phyloP scores from a whole-genome alignment of 192 early-diverging fungal genomes.

The Entomortierella lignicola region DNA sequence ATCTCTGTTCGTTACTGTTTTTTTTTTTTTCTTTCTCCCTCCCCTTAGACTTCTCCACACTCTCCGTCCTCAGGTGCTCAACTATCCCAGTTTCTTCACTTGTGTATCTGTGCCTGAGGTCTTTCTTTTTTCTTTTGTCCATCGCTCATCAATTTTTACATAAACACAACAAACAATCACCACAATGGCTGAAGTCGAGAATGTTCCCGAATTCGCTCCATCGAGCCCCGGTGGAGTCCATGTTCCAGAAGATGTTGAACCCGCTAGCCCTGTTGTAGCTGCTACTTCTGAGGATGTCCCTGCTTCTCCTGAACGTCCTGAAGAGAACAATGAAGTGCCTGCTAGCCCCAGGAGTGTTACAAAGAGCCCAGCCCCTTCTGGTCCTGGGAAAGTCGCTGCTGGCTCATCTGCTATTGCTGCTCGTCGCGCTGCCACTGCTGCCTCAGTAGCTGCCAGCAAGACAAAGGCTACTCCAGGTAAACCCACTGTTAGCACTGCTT shows the following conservation, averaged over 20 bases:
- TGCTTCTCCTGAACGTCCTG: not conserved
- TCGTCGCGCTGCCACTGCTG: slow-evolving; percentile 24
- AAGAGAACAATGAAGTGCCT: not conserved
- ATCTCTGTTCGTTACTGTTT: slow-evolving; percentile 1
- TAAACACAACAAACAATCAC: not conserved
- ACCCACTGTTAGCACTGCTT: not conserved
- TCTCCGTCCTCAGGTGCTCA: not conserved
- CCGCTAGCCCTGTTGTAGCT: not conserved
- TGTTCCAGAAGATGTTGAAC: slow-evolving; percentile 5
- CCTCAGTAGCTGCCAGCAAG: slow-evolving; percentile 26
- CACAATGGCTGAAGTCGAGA: slow-evolving; percentile 50
- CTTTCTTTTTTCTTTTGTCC: slow-evolving; percentile 8
- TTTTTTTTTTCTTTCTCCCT: not conserved
- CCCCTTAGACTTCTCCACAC: not conserved
- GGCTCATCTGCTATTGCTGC: slow-evolving; percentile 13
- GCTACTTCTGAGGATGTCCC: not conserved
- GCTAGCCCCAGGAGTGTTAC: slow-evolving; percentile 10
- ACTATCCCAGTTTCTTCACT: not conserved
- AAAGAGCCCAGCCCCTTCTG: slow-evolving; percentile 16
- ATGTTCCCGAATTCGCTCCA: slow-evolving; percentile 32
- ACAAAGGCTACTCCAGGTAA: slow-evolving; percentile 20
- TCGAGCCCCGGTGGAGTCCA: slow-evolving; percentile 16
- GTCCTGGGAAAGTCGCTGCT: slow-evolving; percentile 22
- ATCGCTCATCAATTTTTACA: slow-evolving; percentile 6
- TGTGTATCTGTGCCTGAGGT: not conserved